A percentile compares a stretch with the other conserved stretches of the same genome.
phyloP scores from a whole-genome alignment of 2,329 filamentous ascomycete species.

The Apiospora malaysiana region DNA sequence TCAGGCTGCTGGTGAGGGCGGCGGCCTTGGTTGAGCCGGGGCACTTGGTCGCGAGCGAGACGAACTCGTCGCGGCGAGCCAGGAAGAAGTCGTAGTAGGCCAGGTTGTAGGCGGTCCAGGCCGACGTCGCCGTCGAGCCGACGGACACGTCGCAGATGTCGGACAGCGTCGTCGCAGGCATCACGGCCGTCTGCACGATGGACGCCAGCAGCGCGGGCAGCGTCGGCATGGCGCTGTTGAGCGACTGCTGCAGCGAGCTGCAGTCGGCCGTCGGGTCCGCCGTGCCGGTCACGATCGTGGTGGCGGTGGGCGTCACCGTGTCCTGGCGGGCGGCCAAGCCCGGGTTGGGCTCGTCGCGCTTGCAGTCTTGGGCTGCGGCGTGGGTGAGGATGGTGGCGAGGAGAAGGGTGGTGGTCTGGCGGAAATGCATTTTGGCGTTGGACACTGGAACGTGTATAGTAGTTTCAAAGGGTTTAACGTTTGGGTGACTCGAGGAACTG shows the following conservation, averaged over 20 bases:
- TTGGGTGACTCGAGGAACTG: too few relatives aligned
- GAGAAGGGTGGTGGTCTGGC: neutral
- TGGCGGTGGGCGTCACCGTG: neutral
- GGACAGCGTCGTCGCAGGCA: conserved; percentile 4
- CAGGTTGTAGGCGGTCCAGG: conserved; percentile 13
- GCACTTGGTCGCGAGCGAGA: conserved; percentile 3
- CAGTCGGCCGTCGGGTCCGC: neutral
- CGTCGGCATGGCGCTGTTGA: neutral
- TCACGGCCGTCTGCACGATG: neutral
- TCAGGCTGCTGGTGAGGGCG: neutral
- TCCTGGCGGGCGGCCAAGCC: neutral
- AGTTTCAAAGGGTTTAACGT: neutral
- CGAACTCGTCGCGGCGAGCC: neutral
- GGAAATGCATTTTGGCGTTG: conserved; percentile 12
- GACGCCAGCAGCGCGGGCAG: neutral
- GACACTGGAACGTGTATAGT: neutral
- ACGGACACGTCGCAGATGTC: conserved; percentile 5
- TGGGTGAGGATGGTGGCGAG: neutral
- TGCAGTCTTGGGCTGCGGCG: neutral
- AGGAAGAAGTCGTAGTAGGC: conserved; percentile 9
- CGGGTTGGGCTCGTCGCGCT: neutral
- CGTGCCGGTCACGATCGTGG: neutral
- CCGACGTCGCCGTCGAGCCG: neutral
- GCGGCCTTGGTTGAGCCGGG: neutral
- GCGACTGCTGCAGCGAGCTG: conserved; percentile 5